Evolutionary conservation across 768 basidiomycete genomes (phyloP).

Genomic region (Flagelloscypha sp.): DNA sequence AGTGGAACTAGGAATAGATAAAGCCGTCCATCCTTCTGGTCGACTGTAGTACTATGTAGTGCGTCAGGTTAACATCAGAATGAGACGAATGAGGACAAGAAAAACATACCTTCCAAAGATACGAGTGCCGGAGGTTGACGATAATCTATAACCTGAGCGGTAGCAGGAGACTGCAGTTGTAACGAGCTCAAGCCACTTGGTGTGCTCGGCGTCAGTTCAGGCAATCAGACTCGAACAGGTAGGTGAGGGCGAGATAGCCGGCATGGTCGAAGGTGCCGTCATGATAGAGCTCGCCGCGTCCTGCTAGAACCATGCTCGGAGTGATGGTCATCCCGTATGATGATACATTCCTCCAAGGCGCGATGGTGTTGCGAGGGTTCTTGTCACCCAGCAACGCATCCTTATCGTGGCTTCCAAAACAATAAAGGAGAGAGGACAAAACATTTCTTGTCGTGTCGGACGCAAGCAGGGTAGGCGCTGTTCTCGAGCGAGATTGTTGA

Average conservation of each 20-base stretch:
- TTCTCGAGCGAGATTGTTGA: conserved; percentile 34
- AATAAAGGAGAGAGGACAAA: conserved; percentile 65
- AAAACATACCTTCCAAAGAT: conserved; percentile 36
- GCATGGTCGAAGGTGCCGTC: conserved; percentile 54
- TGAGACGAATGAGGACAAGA: conserved; percentile 16
- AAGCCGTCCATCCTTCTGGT: conserved; percentile 47
- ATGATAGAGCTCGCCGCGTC: conserved; percentile 49
- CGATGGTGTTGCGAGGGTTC: conserved; percentile 54
- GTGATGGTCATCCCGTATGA: conserved; percentile 59
- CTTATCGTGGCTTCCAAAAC: conserved; percentile 67
- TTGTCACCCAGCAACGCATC: conserved; percentile 41
- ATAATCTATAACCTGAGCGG: conserved; percentile 20
- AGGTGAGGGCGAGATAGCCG: conserved; percentile 69
- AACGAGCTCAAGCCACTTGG: conserved; percentile 54
- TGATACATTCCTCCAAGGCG: conserved; percentile 42
- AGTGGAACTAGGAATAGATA: conserved; percentile 69
- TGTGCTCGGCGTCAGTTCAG: conserved; percentile 51
- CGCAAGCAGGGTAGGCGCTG: conserved; percentile 46
- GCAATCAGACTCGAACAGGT: conserved; percentile 76
- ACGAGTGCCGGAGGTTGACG: conserved; percentile 26
- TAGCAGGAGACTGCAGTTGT: conserved; percentile 21
- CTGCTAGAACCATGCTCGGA: conserved; percentile 71
- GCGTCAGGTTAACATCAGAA: conserved; percentile 46
- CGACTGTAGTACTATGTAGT: too few relatives aligned
- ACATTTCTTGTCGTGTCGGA: conserved; percentile 44